Percentiles rank a stretch among this genome's conserved stretches.
phyloP scores from a whole-genome alignment of 2,329 filamentous ascomycete species.

The Trichoderma guizhouense region DNA sequence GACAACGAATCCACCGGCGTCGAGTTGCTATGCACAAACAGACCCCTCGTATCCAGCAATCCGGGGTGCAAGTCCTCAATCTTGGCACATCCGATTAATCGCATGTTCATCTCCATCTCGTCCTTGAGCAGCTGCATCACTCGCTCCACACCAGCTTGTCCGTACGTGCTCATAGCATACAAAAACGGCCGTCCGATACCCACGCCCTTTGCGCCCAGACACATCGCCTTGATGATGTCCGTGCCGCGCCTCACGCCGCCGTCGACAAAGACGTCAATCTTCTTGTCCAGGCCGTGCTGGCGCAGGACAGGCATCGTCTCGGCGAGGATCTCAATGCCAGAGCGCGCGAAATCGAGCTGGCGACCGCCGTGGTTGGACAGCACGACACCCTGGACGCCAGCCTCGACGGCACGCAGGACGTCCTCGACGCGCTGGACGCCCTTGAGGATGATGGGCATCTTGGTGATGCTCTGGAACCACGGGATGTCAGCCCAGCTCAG shows the following conservation, averaged over 20 bases:
- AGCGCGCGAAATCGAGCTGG: slow-evolving; percentile 88
- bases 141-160: slow-evolving; percentile 78
- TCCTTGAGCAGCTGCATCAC: slow-evolving; percentile 92
- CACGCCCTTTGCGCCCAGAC: slow-evolving; percentile 85
- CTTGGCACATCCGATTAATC: slow-evolving; percentile 75
- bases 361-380: slow-evolving; percentile 94
- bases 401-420: slow-evolving; percentile 79
- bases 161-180: slow-evolving; percentile 94
- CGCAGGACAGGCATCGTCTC: slow-evolving; percentile 89
- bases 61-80: slow-evolving; percentile 76
- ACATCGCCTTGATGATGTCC: slow-evolving; percentile 93
- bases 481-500: slow-evolving; percentile 91
- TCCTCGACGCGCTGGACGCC: slow-evolving; percentile 96
- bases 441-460: slow-evolving; percentile 95
- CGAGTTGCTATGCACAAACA: slow-evolving; percentile 52
- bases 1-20: slow-evolving; percentile 50
- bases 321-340: slow-evolving; percentile 83
- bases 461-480: slow-evolving; percentile 87
- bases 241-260: slow-evolving; percentile 87
- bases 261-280: slow-evolving; percentile 86
- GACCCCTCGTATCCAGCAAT: slow-evolving; percentile 72
- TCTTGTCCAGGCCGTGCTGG: slow-evolving; percentile 66
- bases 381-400: slow-evolving; percentile 82
- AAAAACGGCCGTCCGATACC: slow-evolving; percentile 94
- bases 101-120: slow-evolving; percentile 99